Conservation (phyloP, 148 eudicot species). For the Silene uniflora region DNA sequence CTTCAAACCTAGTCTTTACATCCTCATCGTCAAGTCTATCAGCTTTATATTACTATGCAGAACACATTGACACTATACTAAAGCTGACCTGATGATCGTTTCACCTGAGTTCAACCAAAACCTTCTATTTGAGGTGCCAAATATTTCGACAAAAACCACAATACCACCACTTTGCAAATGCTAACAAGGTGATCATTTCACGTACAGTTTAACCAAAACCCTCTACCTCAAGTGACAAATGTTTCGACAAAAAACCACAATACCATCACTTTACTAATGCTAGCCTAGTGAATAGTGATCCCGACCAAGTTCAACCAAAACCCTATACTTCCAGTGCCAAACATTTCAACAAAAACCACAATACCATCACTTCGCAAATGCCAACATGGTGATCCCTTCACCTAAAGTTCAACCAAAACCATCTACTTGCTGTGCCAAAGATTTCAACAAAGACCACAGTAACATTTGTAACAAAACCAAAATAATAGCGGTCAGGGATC, state of each 20-base stretch:
- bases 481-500: not conserved
- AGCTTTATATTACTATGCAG: not conserved
- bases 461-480: not conserved
- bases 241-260: not conserved
- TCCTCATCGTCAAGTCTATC: not conserved
- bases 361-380: not conserved
- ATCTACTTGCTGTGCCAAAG: not conserved
- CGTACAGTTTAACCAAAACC: not conserved
- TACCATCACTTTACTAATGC: not conserved
- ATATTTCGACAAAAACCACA: not conserved
- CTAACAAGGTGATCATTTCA: not conserved
- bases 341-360: no score
- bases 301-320: not conserved
- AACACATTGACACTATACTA: not conserved
- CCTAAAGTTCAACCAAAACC: constrained; percentile 5
- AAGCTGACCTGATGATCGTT: not conserved
- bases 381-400: no score
- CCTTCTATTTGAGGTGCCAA: not conserved
- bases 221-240: not conserved
- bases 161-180: not conserved
- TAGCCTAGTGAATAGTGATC: not conserved
- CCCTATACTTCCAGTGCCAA: not conserved
- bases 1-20: not conserved
- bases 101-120: not conserved
- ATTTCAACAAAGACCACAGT: not conserved